Base-by-base conservation (phyloP, 305 asterid species). In the Striga hermonthica region DNA sequence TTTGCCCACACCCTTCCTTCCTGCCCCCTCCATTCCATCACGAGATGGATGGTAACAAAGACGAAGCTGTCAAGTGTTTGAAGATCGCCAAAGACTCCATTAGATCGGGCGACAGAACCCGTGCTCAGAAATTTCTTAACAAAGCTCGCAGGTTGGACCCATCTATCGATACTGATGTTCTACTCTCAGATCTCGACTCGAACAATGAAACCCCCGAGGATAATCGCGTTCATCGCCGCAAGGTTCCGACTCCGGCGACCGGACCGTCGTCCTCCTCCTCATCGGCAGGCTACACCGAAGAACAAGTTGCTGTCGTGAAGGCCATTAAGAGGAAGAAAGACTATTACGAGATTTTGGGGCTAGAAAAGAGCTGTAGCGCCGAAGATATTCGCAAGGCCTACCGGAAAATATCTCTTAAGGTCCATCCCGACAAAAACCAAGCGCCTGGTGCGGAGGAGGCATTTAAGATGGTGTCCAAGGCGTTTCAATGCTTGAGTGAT, bases 371-470 rank as follows among this genome's bases (percentile, higher is more conserved):
- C 68, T 87, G 95, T 69, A 75, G 75, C 48, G 76, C 84, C 49
- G 97, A 87, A 61, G 97, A 93, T 65, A 82, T 90, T 31, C 82
- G 86, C 31, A 92, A 87, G 81, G 95, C 97, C 4, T 92, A 92
- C 61, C 78, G 96, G 80, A 92, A 87, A 75, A 53, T 92, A 49
- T 91, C 98, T 0, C 63, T 91, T 80, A 91, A 89, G 75, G 98
- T 91, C 65, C 98, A 91, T 77, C 98, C 98, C 7, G 98, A 89
- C 74, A 91, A 91, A 80, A 91, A 91, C 75, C 80, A 76, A 40
- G 95, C 97, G 0, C 97, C 98, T 0, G 98, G 96, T 11, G 85
- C 98, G 1, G 98, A 93, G 74, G 98, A 93, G 72, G 95, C 96
- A 6, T 93, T 93, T 72, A 93, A 93, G 89, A 80, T 70, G 81